Base-by-base conservation (phyloP, 257 asterid genomes). In the Ajuga chamaepitys region DNA sequence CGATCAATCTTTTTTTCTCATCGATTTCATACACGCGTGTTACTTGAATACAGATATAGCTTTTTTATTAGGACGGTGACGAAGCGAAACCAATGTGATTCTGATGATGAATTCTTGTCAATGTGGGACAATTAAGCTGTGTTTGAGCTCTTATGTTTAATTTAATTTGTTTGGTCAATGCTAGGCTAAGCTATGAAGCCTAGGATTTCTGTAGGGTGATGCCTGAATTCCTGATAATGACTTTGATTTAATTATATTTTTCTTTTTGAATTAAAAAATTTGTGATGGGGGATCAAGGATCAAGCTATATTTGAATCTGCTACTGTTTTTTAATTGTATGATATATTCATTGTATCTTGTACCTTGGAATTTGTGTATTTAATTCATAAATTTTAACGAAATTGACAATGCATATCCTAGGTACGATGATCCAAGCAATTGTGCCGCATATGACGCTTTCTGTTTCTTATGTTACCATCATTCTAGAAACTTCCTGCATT, bases 341-440 rank as follows among this genome's bases (percentile, higher is more conserved):
- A 73, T 47, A 73, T 47, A 52, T 58, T 13, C 24, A 11, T 26
- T 30, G 73, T 67, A 25, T 58, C 58, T 20, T 44, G 52, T 42
- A 21, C 35, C 28, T 66, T 73, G 64, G 48, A 72, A 2, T 35
- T 55, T 71, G 71, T 45, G 26, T 40, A 22, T 64, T 14, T 47
- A 37, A 24, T 16, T 1, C 61, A 52, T 45, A 4, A 70, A 28
- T 64, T 18, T 16, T 12, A 3, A 25, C 48, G 3, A 40, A 53
- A 32, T 42, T 32, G 57, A 22, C 48, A 64, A 24, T 56, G 32
- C 57, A 71, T 44, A n/a, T 55, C 67, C 73, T 45, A 68, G 52
- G 73, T 57, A 57, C 58, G 52, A 38, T 67, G 50, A n/a, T 59
- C 56, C n/a, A 20, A 32, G 44, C 18, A 3, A 4, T 13, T 2